Percentiles rank a stretch among this genome's conserved stretches.
These are phyloP conservation scores for Afroboletus lepidellus DNA, from an alignment of 1,284 basidiomycete species.

Conservation along the genomic window DNA sequence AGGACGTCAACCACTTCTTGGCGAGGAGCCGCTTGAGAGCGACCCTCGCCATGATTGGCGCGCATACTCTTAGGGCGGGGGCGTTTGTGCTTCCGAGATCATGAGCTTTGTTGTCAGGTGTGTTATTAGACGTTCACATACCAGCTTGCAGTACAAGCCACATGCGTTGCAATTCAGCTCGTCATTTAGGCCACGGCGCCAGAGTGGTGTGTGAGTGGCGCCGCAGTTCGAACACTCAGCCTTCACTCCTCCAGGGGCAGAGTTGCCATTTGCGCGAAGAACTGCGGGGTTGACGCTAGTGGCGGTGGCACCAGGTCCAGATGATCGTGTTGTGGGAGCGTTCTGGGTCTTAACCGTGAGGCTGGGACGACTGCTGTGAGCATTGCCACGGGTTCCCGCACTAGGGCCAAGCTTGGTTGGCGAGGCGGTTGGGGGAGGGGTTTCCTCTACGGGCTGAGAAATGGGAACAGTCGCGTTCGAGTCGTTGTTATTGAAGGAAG, in stretches of 20 bases:
- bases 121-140: constrained; percentile 34
- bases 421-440: constrained; percentile 46
- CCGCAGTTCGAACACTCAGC: constrained; percentile 83
- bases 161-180: constrained; percentile 84
- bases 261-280: constrained; percentile 28
- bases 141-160: constrained; percentile 76
- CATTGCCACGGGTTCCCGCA: constrained; percentile 45
- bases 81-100: constrained; percentile 61
- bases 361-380: constrained; percentile 49
- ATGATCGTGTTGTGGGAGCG: constrained; percentile 44
- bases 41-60: constrained; percentile 64
- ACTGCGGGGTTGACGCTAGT: constrained; percentile 49
- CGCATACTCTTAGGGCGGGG: constrained; percentile 83
- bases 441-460: constrained; percentile 39
- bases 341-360: constrained; percentile 54
- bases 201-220: constrained; percentile 79
- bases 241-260: constrained; percentile 74
- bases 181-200: constrained; percentile 78
- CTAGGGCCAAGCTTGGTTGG: constrained; percentile 52
- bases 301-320: constrained; percentile 61
- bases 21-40: constrained; percentile 51
- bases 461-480: constrained; percentile 22
- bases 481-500: constrained; percentile 11
- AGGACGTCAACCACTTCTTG: constrained; percentile 53
- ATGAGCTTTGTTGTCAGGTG: background rate